Conservation (phyloP, 2,329 filamentous ascomycete genomes). For the Delphinella strobiligena region DNA sequence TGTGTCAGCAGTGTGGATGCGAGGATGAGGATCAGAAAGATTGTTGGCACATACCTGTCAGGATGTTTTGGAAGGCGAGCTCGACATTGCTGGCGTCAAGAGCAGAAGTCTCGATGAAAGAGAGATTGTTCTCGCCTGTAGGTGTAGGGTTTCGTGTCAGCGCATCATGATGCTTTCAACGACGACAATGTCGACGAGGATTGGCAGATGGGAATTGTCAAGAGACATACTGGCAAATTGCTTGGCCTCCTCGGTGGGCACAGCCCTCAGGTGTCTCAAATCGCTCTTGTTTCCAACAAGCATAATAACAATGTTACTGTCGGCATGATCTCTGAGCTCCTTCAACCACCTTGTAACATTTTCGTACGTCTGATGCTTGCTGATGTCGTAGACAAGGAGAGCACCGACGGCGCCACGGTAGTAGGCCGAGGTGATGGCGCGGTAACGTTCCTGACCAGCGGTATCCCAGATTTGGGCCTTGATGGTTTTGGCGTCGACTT, state of each 20-base stretch:
- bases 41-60: slow-evolving; percentile 82
- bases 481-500: slow-evolving; percentile 99
- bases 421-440: slow-evolving; percentile 97
- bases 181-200: neutral
- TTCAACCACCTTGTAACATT: slow-evolving; percentile 99
- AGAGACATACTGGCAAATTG: slow-evolving; percentile 72
- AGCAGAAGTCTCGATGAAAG: slow-evolving; percentile 98
- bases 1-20: slow-evolving; percentile 1
- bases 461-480: slow-evolving; percentile 99
- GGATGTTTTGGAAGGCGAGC: slow-evolving; percentile 97
- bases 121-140: slow-evolving; percentile 89
- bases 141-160: neutral
- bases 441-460: slow-evolving; percentile 95
- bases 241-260: slow-evolving; percentile 96
- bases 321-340: slow-evolving; percentile 93
- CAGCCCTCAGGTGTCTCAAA: slow-evolving; percentile 94
- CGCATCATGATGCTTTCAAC: neutral
- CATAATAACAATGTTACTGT: slow-evolving; percentile 99
- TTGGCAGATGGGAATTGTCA: no score
- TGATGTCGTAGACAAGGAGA: slow-evolving; percentile 97
- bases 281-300: slow-evolving; percentile 99
- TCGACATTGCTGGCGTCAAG: slow-evolving; percentile 98
- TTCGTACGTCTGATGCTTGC: slow-evolving; percentile 98
- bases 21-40: slow-evolving; percentile 9
- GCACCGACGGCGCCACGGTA: slow-evolving; percentile 96